These are phyloP conservation scores for Pseudonitzschia multiseries DNA, from an alignment of 108 stramenopile genomes.

Conservation along the genomic window DNA sequence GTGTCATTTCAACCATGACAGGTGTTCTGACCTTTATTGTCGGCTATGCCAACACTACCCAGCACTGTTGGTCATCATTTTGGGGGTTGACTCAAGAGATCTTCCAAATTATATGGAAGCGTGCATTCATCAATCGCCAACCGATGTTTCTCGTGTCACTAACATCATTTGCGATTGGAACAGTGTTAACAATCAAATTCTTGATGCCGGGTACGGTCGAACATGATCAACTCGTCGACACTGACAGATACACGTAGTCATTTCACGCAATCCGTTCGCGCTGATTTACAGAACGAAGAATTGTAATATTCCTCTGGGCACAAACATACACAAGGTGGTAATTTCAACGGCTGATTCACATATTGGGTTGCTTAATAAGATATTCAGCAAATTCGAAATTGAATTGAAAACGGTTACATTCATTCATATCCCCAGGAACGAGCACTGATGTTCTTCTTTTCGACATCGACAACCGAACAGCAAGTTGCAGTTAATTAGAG, in stretches of 20 bases:
- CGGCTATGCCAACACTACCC: slow-evolving; percentile 14
- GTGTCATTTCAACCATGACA: slow-evolving; percentile 16
- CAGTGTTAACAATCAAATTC: slow-evolving; percentile 3
- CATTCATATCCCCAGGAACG: background rate
- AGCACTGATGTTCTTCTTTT: background rate
- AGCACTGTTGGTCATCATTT: slow-evolving; percentile 2
- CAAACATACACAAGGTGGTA: too few relatives aligned
- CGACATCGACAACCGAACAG: too few relatives aligned
- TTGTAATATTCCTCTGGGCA: too few relatives aligned
- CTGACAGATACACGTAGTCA: slow-evolving; percentile 10
- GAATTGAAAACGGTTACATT: background rate
- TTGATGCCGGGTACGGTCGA: slow-evolving; percentile 17
- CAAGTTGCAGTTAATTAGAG: too few relatives aligned
- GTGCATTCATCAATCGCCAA: background rate
- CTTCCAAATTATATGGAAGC: slow-evolving; percentile 14
- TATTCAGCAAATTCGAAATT: too few relatives aligned
- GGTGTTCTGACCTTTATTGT: slow-evolving; percentile 2
- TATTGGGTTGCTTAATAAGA: too few relatives aligned
- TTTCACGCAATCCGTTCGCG: too few relatives aligned
- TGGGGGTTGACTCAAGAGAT: slow-evolving; percentile 19
- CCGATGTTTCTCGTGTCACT: slow-evolving; percentile 17
- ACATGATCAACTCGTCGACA: slow-evolving; percentile 13
- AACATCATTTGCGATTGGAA: slow-evolving; percentile 6
- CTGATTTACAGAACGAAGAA: too few relatives aligned
- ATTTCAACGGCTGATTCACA: too few relatives aligned